Conservation (phyloP, 2,329 filamentous ascomycete genomes). For the Penicillium sp. region DNA sequence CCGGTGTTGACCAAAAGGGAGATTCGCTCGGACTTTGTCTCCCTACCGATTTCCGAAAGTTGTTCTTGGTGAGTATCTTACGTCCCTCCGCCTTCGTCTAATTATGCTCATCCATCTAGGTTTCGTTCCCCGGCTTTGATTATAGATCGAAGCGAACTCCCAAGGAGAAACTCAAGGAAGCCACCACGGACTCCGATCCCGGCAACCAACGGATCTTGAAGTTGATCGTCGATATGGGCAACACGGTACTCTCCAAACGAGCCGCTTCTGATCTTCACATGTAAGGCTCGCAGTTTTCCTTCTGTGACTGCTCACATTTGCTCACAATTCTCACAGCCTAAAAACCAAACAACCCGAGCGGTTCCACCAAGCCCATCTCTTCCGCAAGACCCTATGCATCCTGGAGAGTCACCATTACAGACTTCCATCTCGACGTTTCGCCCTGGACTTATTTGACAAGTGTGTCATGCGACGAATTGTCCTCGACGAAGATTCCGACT, state of each 20-base stretch:
- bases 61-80: slow-evolving; percentile 59
- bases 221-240: slow-evolving; percentile 77
- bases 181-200: slow-evolving; percentile 53
- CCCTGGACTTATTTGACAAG: slow-evolving; percentile 90
- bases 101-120: slow-evolving; percentile 24
- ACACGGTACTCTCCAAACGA: slow-evolving; percentile 84
- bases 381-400: slow-evolving; percentile 73
- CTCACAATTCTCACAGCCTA: slow-evolving; percentile 47
- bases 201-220: slow-evolving; percentile 68
- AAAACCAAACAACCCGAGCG: slow-evolving; percentile 64
- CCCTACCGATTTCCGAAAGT: slow-evolving; percentile 64
- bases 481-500: slow-evolving; percentile 57
- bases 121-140: slow-evolving; percentile 34
- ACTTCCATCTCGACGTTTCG: slow-evolving; percentile 75
- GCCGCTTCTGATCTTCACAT: slow-evolving; percentile 68
- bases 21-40: slow-evolving; percentile 80
- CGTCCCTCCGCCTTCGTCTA: not conserved
- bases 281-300: slow-evolving; percentile 33
- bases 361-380: slow-evolving; percentile 68
- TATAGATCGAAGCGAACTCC: slow-evolving; percentile 36
- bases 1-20: slow-evolving; percentile 73
- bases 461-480: slow-evolving; percentile 76
- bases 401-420: slow-evolving; percentile 85
- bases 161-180: slow-evolving; percentile 46
- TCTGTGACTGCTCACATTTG: not conserved